Conservation (phyloP, 2,329 filamentous ascomycete species). For the Mariannaea elegans region DNA sequence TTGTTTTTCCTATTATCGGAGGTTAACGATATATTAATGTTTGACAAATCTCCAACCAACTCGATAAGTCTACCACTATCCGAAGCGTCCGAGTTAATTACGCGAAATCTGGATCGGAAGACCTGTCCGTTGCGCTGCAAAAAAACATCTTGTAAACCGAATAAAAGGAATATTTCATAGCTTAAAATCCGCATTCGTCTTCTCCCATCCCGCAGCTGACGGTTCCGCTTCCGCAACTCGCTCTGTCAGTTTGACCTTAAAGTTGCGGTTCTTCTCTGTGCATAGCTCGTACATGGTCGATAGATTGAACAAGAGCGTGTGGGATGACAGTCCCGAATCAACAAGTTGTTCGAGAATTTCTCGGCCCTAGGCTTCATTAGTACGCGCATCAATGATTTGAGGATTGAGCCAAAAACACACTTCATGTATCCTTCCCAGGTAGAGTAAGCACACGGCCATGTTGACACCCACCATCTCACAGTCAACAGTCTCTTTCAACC, state of each 20-base stretch:
- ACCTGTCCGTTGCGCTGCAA: background rate
- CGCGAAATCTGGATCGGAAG: too few relatives aligned
- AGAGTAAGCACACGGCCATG: slow-evolving; percentile 83
- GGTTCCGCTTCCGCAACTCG: slow-evolving; percentile 69
- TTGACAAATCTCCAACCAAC: too few relatives aligned
- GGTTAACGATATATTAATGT: too few relatives aligned
- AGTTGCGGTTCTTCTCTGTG: slow-evolving; percentile 75
- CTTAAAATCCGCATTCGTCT: slow-evolving; percentile 79
- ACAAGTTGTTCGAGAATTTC: slow-evolving; percentile 73
- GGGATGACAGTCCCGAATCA: slow-evolving; percentile 71
- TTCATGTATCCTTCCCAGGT: slow-evolving; percentile 79
- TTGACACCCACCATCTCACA: slow-evolving; percentile 84
- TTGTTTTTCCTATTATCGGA: too few relatives aligned
- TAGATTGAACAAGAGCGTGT: slow-evolving; percentile 87
- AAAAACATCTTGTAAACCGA: background rate
- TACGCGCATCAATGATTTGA: background rate
- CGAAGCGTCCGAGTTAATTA: too few relatives aligned
- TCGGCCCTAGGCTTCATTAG: slow-evolving; percentile 62
- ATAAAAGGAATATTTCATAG: slow-evolving; percentile 58
- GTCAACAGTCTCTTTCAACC: slow-evolving; percentile 50
- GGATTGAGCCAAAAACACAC: slow-evolving; percentile 51
- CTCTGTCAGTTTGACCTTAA: slow-evolving; percentile 78
- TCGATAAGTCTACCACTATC: too few relatives aligned
- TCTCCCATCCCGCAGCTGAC: slow-evolving; percentile 72
- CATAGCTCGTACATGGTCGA: slow-evolving; percentile 92